Evolutionary conservation across 2,329 filamentous ascomycete species (phyloP).

Genomic region (Colletotrichum abscissum): DNA sequence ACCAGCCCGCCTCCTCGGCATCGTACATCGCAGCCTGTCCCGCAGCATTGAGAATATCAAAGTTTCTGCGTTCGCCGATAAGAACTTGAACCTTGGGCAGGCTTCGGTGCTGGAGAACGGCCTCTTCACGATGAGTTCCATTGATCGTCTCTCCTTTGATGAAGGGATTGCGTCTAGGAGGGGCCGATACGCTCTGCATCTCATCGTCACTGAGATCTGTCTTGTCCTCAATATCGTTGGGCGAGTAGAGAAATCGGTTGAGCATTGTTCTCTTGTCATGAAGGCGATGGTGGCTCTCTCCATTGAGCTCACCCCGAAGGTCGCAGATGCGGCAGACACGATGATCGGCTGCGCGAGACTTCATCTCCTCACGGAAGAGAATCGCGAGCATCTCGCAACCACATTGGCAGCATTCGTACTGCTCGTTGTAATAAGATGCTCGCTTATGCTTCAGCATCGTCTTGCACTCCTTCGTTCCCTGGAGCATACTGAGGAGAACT

Average conservation of each 20-base stretch:
- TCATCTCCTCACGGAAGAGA: slow-evolving; percentile 10
- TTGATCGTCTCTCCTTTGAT: not conserved
- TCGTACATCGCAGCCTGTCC: slow-evolving; percentile 12
- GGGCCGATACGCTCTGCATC: not conserved
- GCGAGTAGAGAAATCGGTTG: not conserved
- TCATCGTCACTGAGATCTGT: not conserved
- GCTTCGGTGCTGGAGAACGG: not conserved
- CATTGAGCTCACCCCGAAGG: not conserved
- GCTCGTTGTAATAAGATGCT: not conserved
- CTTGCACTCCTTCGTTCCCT: not conserved
- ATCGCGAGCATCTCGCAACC: not conserved
- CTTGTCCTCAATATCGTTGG: not conserved
- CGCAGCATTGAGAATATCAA: not conserved
- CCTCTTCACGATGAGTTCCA: not conserved
- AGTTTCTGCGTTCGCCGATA: not conserved
- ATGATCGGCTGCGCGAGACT: not conserved
- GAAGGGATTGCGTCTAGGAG: slow-evolving; percentile 12
- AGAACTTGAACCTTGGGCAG: not conserved
- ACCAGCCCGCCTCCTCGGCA: not conserved
- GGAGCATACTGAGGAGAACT: slow-evolving; percentile 19
- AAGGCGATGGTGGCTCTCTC: slow-evolving; percentile 8
- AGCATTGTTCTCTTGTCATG: slow-evolving; percentile 1
- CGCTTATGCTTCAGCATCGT: not conserved
- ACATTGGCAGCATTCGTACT: slow-evolving; percentile 3
- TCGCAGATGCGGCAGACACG: slow-evolving; percentile 16